Base-by-base conservation (phyloP, 257 asterid species). In the Orobanche coerulescens region DNA sequence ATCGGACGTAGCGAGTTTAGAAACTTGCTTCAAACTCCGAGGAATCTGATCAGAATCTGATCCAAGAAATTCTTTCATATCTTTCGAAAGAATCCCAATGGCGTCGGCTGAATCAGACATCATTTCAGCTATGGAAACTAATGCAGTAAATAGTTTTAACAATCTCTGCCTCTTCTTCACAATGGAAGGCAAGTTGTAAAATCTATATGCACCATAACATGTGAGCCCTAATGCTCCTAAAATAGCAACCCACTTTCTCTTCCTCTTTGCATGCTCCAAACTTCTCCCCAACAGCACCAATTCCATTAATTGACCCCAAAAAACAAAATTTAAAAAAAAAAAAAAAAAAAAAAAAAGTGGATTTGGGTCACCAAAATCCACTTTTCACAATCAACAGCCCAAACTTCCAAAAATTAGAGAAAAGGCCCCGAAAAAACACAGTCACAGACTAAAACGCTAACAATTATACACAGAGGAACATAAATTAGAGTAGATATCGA, bases 31-130 rank as follows among this genome's bases (percentile, higher is more conserved):
- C 62, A 85, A 62, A 62, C 93, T 88, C n/a, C 65, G 79, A 19
- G 96, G 96, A 1, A 85, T 69, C 40, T 83, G 79, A 57, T 85
- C 73, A 1, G 90, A 83, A 59, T 88, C 86, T 0, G 95, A 88
- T 3, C 62, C 30, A 8, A 88, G 34, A 49, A 83, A 85, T 6
- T 79, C 79, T 44, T 83, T 85, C 0, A 85, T 7, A 70, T 85
- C 93, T 33, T 69, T 85, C 0, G 95, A 88, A 47, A 85, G 66
- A 37, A 83, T 55, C 60, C 85, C 84, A 47, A 85, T 58, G 7
- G 82, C 75, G 20, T 82, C 86, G 20, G 94, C 79, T 12, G 97
- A 81, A 72, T 86, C 79, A 14, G 95, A 73, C 13, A 82, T 64
- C 84, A 76, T 71, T 59, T 81, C 85, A 49, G 84, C 81, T 10